phyloP scores from a whole-genome alignment of 139 green algal species.

The Coccomyxa sp. region DNA sequence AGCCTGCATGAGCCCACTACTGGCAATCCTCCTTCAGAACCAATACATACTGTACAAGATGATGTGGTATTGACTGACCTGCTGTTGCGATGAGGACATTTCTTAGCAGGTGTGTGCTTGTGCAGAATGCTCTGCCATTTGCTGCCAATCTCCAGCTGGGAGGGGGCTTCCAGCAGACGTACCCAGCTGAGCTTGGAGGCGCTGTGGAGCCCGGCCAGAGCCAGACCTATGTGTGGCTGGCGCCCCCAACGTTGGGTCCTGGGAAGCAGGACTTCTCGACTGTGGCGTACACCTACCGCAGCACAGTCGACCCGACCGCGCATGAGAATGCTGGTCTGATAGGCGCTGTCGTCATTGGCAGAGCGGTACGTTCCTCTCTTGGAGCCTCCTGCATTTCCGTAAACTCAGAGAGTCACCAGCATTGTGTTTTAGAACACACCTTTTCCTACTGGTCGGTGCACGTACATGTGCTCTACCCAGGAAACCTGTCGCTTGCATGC shows the following conservation, averaged over 20 bases:
- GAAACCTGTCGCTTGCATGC: too few relatives aligned
- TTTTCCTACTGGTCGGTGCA: too few relatives aligned
- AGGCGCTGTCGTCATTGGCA: conserved; percentile 30
- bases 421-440: too few relatives aligned
- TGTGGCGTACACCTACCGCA: conserved; percentile 45
- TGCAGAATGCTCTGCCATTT: conserved; percentile 31
- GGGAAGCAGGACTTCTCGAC: conserved; percentile 16
- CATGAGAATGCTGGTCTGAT: conserved; percentile 47
- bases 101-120: not conserved
- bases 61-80: not conserved
- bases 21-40: not conserved
- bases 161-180: conserved; percentile 24
- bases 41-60: not conserved
- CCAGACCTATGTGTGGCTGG: conserved; percentile 26
- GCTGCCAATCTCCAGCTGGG: conserved; percentile 27
- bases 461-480: too few relatives aligned
- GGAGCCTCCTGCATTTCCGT: too few relatives aligned
- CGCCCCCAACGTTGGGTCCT: conserved; percentile 27
- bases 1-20: not conserved
- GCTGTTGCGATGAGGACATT: not conserved
- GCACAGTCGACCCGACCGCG: conserved; percentile 32
- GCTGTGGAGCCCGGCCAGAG: conserved; percentile 18
- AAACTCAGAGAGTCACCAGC: too few relatives aligned
- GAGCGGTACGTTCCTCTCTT: conserved; percentile 4
- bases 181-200: not conserved